Base-by-base conservation (phyloP, 139 green algal genomes). In the Chlorella sp. region DNA sequence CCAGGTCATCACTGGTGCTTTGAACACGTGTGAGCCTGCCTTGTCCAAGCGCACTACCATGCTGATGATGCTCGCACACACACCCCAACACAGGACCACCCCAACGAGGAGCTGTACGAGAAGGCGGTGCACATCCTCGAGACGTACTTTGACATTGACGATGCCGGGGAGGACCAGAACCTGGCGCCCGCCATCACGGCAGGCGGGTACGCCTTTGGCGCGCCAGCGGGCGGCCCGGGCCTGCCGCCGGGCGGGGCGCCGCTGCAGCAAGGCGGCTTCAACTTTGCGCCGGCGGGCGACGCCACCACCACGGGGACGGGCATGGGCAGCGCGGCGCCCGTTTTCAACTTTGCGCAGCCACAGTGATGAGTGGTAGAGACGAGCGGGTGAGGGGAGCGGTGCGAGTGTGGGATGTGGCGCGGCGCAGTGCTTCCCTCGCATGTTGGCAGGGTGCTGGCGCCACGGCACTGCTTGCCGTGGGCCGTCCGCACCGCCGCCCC, bases 131-230 rank as follows among this genome's bases (percentile, higher is more conserved):
- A 89, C 69, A 93, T 99, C 51, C 80, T 99, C 71, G 89, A 94
- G 82, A 84, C 81, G 5, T 97, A 97, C 84, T 98, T 98, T 71
- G 95, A 97, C 27, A 84, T 97, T 49, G 95, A 98, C 67, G 95
- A 98, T 35, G n/a, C n/a, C n/a, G 92, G 91, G 24, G 95, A 98
- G 70, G 95, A 95, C 63, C 93, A 98, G 82, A 96, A 97, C 79
- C 79, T 98, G 36, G 91, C 93, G 20, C 94, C 94, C 1, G 51
- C 63, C 2, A 75, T 80, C 10, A 62, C 66, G 22, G n/a, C 23
- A 17, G 69, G 69, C 10, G 17, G 26, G 24, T 80, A 80, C 31
- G 62, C 75, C 1, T 76, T 77, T 64, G 70, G 70, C 5, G 75
- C 70, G 23, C 66, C 66, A 62, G 69, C 50, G 24, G 74, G n/a